phyloP scores from a whole-genome alignment of 2,329 filamentous ascomycete species.

The Diaporthe batatas region DNA sequence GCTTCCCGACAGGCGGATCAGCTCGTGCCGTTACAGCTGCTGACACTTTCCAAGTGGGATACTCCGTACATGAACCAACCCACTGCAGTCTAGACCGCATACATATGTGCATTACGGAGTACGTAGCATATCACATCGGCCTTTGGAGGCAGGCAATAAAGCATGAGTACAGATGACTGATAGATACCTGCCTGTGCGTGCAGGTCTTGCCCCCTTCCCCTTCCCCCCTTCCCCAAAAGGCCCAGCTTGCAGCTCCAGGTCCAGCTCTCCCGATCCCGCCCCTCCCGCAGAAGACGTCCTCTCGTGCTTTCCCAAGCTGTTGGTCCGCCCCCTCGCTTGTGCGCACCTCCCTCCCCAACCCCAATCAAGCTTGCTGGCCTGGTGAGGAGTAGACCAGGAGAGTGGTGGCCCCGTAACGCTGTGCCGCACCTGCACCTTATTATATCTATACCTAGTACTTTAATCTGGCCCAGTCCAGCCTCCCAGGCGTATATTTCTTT shows the following conservation, averaged over 20 bases:
- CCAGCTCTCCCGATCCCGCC: not conserved
- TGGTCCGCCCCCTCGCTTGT: not conserved
- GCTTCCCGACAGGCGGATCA: not conserved
- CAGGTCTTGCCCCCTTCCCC: no score
- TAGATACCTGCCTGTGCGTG: not conserved
- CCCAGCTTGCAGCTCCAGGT: no score
- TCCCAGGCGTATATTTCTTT: not conserved
- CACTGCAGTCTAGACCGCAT: not conserved
- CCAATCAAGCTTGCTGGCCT: not conserved
- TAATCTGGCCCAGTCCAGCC: slow-evolving; percentile 12
- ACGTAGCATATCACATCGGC: not conserved
- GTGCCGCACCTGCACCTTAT: slow-evolving; percentile 26
- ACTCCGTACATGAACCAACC: not conserved
- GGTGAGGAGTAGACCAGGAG: no score
- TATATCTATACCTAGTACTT: slow-evolving; percentile 6
- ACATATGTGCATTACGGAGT: no score
- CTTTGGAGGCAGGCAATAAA: not conserved
- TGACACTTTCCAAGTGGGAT: not conserved
- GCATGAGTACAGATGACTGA: not conserved
- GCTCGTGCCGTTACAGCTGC: no score
- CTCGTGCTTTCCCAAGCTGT: not conserved
- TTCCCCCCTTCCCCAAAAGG: not conserved
- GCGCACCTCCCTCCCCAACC: no score
- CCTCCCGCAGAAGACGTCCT: not conserved
- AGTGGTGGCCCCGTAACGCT: not conserved